A percentile compares a stretch with the other conserved stretches of the same genome.
phyloP scores from a whole-genome alignment of 345 rosid genomes.

The Boechera retrofracta region DNA sequence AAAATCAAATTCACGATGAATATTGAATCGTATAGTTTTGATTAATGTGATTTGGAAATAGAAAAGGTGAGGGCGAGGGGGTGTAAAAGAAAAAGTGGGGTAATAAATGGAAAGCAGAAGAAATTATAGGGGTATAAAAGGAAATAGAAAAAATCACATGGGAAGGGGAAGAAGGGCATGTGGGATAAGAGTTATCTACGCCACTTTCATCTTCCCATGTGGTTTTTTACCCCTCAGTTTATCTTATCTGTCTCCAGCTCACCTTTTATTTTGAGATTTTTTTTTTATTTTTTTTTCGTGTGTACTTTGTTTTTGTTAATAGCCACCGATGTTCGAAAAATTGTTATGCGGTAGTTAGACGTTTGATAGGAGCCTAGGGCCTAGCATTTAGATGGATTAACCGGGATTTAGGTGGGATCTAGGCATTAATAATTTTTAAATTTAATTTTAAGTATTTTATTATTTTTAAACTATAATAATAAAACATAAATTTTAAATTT shows the following conservation, averaged over 20 bases:
- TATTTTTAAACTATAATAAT: no score
- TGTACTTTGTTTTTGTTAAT: constrained; percentile 13
- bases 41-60: constrained; percentile 2
- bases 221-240: constrained; percentile 58
- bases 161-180: constrained; percentile 17
- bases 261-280: neutral
- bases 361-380: no score
- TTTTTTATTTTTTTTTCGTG: neutral
- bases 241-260: constrained; percentile 78
- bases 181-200: constrained; percentile 40
- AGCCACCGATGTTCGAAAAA: neutral
- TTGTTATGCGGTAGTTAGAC: no score
- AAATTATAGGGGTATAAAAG: constrained; percentile 19
- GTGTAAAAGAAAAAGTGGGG: neutral
- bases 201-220: constrained; percentile 55
- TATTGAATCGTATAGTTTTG: neutral
- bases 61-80: neutral
- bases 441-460: no score
- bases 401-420: no score
- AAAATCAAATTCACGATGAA: constrained; percentile 9
- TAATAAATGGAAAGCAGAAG: neutral
- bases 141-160: constrained; percentile 30
- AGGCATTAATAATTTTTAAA: no score
- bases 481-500: no score
- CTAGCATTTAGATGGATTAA: no score